Conservation (phyloP, 305 asterid species). For the Lippia alba region DNA sequence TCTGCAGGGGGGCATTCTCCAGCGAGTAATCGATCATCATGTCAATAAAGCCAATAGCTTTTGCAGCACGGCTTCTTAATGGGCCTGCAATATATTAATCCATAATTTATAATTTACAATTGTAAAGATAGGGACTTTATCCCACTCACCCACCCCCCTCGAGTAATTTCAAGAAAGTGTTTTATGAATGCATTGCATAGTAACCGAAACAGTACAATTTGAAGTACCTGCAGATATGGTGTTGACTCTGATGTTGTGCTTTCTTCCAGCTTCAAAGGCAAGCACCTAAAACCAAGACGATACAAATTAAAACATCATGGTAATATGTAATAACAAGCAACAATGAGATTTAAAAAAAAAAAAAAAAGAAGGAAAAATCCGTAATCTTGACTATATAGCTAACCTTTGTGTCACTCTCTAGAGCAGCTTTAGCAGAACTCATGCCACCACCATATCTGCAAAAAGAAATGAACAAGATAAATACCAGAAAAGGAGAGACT, state of each 20-base stretch:
- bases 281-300: slow-evolving; percentile 60
- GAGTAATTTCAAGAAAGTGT: too few relatives aligned
- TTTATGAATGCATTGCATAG: background rate
- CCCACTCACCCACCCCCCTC: too few relatives aligned
- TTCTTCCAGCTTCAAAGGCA: slow-evolving; percentile 97
- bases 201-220: background rate
- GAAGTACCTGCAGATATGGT: slow-evolving; percentile 95
- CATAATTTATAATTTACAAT: slow-evolving; percentile 11
- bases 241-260: slow-evolving; percentile 78
- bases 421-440: slow-evolving; percentile 99
- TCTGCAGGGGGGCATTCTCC: slow-evolving; percentile 77
- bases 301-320: slow-evolving; percentile 18
- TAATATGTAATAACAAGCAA: background rate
- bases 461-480: slow-evolving; percentile 24
- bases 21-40: slow-evolving; percentile 77
- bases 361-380: slow-evolving; percentile 4
- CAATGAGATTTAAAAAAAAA: slow-evolving; percentile 13
- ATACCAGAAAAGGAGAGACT: background rate
- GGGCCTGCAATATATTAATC: slow-evolving; percentile 57
- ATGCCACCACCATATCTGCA: slow-evolving; percentile 96
- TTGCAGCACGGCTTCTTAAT: slow-evolving; percentile 80
- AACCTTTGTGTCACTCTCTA: slow-evolving; percentile 93
- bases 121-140: background rate
- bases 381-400: slow-evolving; percentile 28
- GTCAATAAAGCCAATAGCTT: slow-evolving; percentile 79